Base-by-base conservation (phyloP, 2,329 filamentous ascomycete species). In the Rhinocladiella mackenziei region DNA sequence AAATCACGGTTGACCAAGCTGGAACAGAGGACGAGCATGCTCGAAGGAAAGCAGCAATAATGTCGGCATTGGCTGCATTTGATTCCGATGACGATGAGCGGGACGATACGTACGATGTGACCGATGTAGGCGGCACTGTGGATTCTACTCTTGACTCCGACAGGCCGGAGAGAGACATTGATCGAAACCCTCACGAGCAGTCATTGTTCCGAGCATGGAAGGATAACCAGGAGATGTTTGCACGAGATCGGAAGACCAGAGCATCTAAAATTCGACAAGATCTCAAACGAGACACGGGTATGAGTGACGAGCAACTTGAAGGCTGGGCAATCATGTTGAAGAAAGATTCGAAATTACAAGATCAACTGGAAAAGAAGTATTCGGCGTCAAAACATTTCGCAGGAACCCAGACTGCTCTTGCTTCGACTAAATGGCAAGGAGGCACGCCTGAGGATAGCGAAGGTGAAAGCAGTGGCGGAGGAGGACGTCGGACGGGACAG, bases 61-160 rank as follows among this genome's bases (percentile, higher is more conserved):
- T 95, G 17, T 86, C 89, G 2, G 91, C 91, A 0, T 77, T 97
- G 2, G 87, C 88, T 11, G 77, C 84, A 1, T 96, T 97, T 56
- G 89, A 97, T 66, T 84, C 83, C 0, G 91, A 97, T 57, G 92
- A 97, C 55, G 92, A 98, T 62, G 92, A 98, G 68, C 80, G 89
- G 25, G 92, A 98, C 63, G 92, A 98, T 63, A 97, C 91, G 0
- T 98, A 98, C 61, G 92, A 98, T 58, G 80, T 83, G 1, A 87
- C 81, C 37, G 92, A 97, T 60, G 88, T 97, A 2, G 92, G 92
- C 25, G 89, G 91, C 15, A 86, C 86, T 0, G 81, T 96, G 2
- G 89, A 95, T 56, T 73, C 75, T 13, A 67, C 68, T 3, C 63
- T 62, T 2, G 51, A 56, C 29, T 52, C 47, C 2, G 51, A 53